Conservation (phyloP, 805 yeast genomes). For the Candida hungchunana region DNA sequence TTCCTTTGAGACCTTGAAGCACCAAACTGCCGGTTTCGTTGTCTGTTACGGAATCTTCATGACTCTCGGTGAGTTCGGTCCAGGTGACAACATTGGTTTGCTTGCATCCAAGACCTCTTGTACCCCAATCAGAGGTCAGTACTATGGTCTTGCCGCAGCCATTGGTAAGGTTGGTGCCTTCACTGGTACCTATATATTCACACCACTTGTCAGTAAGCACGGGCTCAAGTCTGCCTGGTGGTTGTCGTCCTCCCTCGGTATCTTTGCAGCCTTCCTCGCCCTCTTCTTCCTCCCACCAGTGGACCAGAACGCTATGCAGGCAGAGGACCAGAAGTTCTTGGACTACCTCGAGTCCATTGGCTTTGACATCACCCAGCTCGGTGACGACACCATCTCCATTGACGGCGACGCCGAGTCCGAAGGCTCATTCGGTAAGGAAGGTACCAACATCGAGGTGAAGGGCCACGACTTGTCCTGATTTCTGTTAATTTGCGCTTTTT, state of each 20-base stretch:
- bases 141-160: constrained; percentile 90
- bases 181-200: constrained; percentile 86
- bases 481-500: not conserved
- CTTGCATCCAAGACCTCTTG: constrained; percentile 84
- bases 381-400: constrained; percentile 17
- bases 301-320: constrained; percentile 75
- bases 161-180: constrained; percentile 91
- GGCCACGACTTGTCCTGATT: not conserved
- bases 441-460: not conserved
- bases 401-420: constrained; percentile 5
- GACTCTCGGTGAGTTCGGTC: constrained; percentile 89
- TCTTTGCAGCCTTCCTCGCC: constrained; percentile 66
- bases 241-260: constrained; percentile 72
- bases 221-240: constrained; percentile 79
- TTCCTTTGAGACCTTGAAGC: constrained; percentile 46
- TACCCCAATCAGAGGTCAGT: constrained; percentile 85
- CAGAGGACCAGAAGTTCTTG: constrained; percentile 71
- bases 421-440: constrained; percentile 1
- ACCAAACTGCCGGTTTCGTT: constrained; percentile 71
- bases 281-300: constrained; percentile 73
- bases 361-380: constrained; percentile 63
- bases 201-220: constrained; percentile 61
- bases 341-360: constrained; percentile 65
- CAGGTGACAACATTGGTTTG: constrained; percentile 89
- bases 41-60: constrained; percentile 86